Evolutionary conservation across 345 rosid species (phyloP).

Genomic region (Ailanthus altissimus): DNA sequence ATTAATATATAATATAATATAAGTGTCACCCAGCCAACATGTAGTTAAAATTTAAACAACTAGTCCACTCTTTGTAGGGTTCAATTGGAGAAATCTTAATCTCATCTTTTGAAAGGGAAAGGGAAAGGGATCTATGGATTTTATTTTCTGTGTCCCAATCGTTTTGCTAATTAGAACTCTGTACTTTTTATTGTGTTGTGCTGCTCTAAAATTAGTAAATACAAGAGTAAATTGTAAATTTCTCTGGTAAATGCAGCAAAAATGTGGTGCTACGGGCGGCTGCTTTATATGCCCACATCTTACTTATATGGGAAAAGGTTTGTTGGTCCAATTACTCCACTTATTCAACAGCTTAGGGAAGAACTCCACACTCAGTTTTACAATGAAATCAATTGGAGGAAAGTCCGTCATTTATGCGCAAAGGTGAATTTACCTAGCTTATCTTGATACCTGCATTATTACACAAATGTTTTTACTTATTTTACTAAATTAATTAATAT

Average conservation of each 20-base stretch:
- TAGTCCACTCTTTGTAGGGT: conserved; percentile 13
- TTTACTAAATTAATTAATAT: too few relatives aligned
- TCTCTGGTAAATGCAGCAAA: conserved; percentile 40
- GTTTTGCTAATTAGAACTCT: too few relatives aligned
- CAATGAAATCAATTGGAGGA: conserved; percentile 24
- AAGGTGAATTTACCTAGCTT: conserved; percentile 13
- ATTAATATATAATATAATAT: too few relatives aligned
- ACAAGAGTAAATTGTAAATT: too few relatives aligned
- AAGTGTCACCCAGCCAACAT: conserved; percentile 3
- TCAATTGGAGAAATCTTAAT: conserved; percentile 38
- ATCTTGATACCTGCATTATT: too few relatives aligned
- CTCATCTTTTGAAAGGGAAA: conserved; percentile 40
- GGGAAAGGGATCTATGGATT: conserved; percentile 22
- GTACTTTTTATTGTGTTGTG: too few relatives aligned
- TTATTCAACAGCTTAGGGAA: conserved; percentile 31
- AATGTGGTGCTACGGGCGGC: conserved; percentile 43
- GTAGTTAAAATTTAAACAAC: conserved; percentile 21
- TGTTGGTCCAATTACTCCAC: conserved; percentile 43
- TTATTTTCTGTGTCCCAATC: neutral
- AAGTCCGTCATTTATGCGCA: conserved; percentile 23
- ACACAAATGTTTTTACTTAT: too few relatives aligned
- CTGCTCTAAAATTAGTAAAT: too few relatives aligned
- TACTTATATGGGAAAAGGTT: conserved; percentile 42
- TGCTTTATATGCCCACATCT: conserved; percentile 43
- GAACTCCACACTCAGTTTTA: conserved; percentile 35